Conservation (phyloP, 352 stramenopile species). For the Globisporangium camurandrum region DNA sequence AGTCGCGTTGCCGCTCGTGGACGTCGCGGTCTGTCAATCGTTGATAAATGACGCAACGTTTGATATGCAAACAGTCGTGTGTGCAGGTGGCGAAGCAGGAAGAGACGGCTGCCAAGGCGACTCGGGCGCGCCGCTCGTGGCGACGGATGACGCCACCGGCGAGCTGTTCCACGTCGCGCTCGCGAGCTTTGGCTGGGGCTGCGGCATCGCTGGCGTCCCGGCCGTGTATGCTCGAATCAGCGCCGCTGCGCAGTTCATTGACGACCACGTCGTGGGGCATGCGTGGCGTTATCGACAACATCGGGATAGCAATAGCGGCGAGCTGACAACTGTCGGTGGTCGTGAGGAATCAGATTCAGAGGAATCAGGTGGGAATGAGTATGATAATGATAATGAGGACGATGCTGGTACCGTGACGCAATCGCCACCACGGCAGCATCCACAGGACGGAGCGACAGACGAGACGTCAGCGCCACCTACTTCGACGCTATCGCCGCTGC, state of each 20-base stretch:
- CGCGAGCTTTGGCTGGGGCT: conserved; percentile 29
- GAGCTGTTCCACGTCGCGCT: conserved; percentile 17
- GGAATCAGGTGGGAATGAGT: too few relatives aligned
- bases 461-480: too few relatives aligned
- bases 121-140: conserved; percentile 27
- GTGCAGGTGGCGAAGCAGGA: conserved; percentile 25
- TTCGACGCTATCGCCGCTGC: too few relatives aligned
- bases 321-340: too few relatives aligned
- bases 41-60: conserved; percentile 11
- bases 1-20: conserved; percentile 19
- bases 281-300: too few relatives aligned
- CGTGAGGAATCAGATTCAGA: too few relatives aligned
- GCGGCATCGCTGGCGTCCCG: conserved; percentile 19
- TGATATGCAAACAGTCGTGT: conserved; percentile 20
- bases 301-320: too few relatives aligned
- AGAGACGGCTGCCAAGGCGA: conserved; percentile 34
- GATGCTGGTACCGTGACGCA: background rate
- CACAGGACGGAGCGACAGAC: background rate
- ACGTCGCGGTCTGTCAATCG: conserved; percentile 14
- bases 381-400: background rate
- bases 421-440: background rate
- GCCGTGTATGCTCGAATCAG: conserved; percentile 27
- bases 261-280: conserved; percentile 16
- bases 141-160: background rate
- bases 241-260: conserved; percentile 21